Percentiles rank a stretch among this genome's conserved stretches.
These are phyloP conservation scores for Emericellopsis atlantica DNA, from an alignment of 2,329 filamentous ascomycete species.

Conservation along the genomic window DNA sequence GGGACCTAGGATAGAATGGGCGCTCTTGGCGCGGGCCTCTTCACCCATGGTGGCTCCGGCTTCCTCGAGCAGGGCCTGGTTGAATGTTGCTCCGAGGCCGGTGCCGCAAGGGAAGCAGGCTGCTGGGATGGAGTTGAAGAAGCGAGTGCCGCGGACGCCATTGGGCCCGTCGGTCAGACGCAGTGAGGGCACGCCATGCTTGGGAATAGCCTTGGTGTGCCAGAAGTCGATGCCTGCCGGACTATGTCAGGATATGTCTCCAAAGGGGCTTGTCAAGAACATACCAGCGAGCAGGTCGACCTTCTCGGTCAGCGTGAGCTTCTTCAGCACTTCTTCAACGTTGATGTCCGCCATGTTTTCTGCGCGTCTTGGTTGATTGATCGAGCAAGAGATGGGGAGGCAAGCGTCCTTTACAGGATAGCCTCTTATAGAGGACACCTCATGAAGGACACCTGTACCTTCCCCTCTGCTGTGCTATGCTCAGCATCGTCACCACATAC, in stretches of 20 bases:
- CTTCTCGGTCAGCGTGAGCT: conserved; percentile 39
- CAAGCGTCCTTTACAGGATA: too few relatives aligned
- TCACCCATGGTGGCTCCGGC: conserved; percentile 38
- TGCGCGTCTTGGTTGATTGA: too few relatives aligned
- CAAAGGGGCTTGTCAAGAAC: conserved; percentile 2
- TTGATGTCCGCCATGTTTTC: conserved; percentile 35
- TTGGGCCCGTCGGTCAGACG: conserved; percentile 59
- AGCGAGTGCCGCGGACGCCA: conserved; percentile 53
- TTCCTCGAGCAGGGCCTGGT: conserved; percentile 35
- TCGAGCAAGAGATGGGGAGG: too few relatives aligned
- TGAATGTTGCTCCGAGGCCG: conserved; percentile 44
- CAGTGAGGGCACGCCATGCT: conserved; percentile 43
- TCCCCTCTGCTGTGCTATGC: too few relatives aligned
- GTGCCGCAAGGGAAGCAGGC: conserved; percentile 51
- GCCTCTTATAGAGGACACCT: too few relatives aligned
- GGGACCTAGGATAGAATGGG: conserved; percentile 45
- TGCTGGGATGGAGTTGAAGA: conserved; percentile 50
- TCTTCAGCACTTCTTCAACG: conserved; percentile 39
- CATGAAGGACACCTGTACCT: too few relatives aligned
- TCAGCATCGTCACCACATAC: too few relatives aligned
- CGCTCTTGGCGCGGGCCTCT: conserved; percentile 42
- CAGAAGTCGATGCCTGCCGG: conserved; percentile 50
- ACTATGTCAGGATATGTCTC: neutral
- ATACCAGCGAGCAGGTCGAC: conserved; percentile 37
- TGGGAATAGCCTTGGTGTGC: conserved; percentile 50